A percentile compares a stretch with the other conserved stretches of the same genome.
Conservation (phyloP, 192 early-diverging fungal species). For the Coemansia erecta region DNA sequence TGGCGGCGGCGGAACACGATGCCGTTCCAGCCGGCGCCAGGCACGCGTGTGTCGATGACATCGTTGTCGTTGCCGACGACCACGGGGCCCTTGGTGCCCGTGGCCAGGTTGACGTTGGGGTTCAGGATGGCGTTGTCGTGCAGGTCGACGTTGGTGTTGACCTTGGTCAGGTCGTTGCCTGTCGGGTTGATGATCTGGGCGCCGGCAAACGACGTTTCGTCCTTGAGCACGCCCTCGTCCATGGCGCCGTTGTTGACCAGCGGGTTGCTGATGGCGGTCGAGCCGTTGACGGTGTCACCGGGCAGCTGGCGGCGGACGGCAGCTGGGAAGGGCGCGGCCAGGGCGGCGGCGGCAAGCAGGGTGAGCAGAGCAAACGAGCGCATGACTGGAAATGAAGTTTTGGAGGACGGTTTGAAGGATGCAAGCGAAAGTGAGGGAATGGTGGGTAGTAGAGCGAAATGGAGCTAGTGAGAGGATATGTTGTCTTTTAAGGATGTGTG, state of each 20-base stretch:
- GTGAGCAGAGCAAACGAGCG: conserved; percentile 29
- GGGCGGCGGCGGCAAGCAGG: conserved; percentile 21
- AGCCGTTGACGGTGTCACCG: conserved; percentile 32
- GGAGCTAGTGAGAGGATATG: too few relatives aligned
- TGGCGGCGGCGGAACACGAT: conserved; percentile 17
- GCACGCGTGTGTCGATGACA: conserved; percentile 7
- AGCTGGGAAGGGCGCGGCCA: conserved; percentile 9
- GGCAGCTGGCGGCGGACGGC: conserved; percentile 14
- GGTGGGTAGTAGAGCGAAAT: too few relatives aligned
- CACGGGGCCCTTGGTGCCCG: conserved; percentile 12
- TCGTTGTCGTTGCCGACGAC: conserved; percentile 37
- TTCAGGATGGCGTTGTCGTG: conserved; percentile 43
- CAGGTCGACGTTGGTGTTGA: conserved; percentile 27
- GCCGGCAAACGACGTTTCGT: conserved; percentile 16
- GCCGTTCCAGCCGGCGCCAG: background rate
- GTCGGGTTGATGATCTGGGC: conserved; percentile 33
- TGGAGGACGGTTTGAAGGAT: too few relatives aligned
- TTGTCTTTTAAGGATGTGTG: too few relatives aligned
- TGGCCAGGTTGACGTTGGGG: conserved; percentile 28
- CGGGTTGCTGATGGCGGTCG: conserved; percentile 28
- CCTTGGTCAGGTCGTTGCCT: conserved; percentile 23
- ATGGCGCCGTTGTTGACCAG: conserved; percentile 35
- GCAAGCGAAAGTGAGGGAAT: too few relatives aligned
- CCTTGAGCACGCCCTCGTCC: conserved; percentile 30
- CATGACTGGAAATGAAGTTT: too few relatives aligned